Base-by-base conservation (phyloP, 2,329 filamentous ascomycete genomes). In the Neofusicoccum laricinum region DNA sequence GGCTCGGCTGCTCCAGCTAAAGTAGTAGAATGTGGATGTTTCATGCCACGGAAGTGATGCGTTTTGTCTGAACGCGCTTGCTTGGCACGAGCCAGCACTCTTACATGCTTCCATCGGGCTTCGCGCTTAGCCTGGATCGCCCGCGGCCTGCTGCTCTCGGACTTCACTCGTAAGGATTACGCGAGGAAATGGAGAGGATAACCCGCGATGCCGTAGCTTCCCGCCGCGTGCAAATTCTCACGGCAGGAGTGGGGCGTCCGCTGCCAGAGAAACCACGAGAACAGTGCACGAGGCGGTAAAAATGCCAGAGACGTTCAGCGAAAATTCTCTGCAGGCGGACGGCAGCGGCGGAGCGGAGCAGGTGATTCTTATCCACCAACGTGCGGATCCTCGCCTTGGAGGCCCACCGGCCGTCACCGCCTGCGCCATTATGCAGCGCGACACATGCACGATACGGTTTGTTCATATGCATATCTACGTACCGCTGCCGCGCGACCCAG, bases 281-380 rank as follows among this genome's bases (percentile, higher is more conserved):
- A 59, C 55, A 59, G 55, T 25, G 53, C 30, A 46, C 46, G 41
- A 58, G 53, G 53, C 53, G 53, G 53, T 58, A 58, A 58, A 45
- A 55, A 58, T 34, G 30, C 30, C 36, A 43, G 51, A 51, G 46
- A 30, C 36, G 61, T 53, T 63, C 49, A 63, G 49, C 36, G 50
- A 64, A 64, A 64, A 63, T 51, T 64, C 53, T 64, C 63, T 64
- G 63, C 63, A 53, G 51, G 63, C 63, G 43, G 51, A 40, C 61
- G 25, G 45, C 43, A 43, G 57, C 57, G 61, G 63, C 63, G 63
- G 63, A 59, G 63, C 63, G 63, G 63, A 64, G 63, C 53, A 48
- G 43, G 41, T 50, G 53, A 51, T 49, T 58, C 48, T 64, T 64
- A 58, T 58, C 51, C 50, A 46, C 50, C 61, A 59, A 34, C 48